Evolutionary conservation across 768 basidiomycete species (phyloP).

Genomic region (Leccinum rimulosum): DNA sequence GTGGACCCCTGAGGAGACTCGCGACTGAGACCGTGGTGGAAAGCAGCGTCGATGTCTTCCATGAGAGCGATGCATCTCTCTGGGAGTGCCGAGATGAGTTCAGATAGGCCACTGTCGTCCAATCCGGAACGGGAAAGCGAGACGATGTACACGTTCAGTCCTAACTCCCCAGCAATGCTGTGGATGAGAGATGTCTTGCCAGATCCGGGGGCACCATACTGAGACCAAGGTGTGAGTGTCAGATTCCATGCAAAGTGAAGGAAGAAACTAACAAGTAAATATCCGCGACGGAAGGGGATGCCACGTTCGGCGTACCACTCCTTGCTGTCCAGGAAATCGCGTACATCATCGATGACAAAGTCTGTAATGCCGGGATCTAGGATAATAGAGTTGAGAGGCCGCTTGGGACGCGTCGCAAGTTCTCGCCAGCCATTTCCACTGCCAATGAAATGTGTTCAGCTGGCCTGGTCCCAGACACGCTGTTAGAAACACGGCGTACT

Average conservation of each 20-base stretch:
- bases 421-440: conserved; percentile 48
- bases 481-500: conserved; percentile 23
- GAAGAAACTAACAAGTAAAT: conserved; percentile 48
- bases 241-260: background rate
- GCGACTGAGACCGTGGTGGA: conserved; percentile 44
- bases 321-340: conserved; percentile 67
- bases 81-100: conserved; percentile 63
- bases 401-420: conserved; percentile 58
- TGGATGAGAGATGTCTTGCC: conserved; percentile 82
- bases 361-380: conserved; percentile 70
- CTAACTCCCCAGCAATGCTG: conserved; percentile 73
- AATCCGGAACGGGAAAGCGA: conserved; percentile 61
- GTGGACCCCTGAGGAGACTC: conserved; percentile 12
- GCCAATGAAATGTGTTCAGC: conserved; percentile 4
- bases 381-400: conserved; percentile 64
- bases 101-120: conserved; percentile 58
- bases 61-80: conserved; percentile 72
- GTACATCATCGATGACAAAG: conserved; percentile 61
- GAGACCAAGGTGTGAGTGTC: background rate
- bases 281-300: conserved; percentile 80
- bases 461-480: background rate
- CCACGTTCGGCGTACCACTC: conserved; percentile 74
- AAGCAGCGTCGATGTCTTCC: conserved; percentile 84
- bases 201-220: conserved; percentile 73
- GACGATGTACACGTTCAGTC: conserved; percentile 69